Percentiles rank a stretch among this genome's conserved stretches.
Conservation (phyloP, 257 asterid genomes). For the Solanum ossicruentum region DNA sequence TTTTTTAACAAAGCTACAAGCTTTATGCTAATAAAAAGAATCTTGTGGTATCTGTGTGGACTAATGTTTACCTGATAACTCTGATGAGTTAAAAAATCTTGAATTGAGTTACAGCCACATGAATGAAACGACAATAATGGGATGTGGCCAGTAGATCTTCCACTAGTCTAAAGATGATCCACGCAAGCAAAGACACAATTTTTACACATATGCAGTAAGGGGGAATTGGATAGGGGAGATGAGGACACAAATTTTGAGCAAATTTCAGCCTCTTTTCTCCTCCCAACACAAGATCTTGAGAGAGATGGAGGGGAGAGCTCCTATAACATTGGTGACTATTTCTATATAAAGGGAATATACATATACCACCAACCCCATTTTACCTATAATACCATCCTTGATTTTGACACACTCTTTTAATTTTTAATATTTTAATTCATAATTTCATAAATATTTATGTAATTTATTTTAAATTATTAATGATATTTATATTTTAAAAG, state of each 20-base stretch:
- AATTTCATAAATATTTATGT: too few relatives aligned
- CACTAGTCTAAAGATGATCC: not conserved
- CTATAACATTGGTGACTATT: not conserved
- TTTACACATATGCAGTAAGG: not conserved
- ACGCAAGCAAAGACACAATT: not conserved
- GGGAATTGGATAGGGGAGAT: not conserved
- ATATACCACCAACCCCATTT: not conserved
- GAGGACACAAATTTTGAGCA: not conserved
- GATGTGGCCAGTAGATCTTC: not conserved
- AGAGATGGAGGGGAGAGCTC: not conserved
- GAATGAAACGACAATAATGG: not conserved
- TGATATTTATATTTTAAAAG: too few relatives aligned
- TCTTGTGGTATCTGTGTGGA: not conserved
- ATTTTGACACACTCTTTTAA: accelerated
- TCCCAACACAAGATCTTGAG: not conserved
- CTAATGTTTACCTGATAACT: not conserved
- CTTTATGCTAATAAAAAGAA: not conserved
- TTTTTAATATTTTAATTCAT: not conserved
- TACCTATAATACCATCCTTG: not conserved
- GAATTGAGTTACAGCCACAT: not conserved
- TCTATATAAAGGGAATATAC: not conserved
- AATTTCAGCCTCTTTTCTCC: not conserved
- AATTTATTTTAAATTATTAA: too few relatives aligned
- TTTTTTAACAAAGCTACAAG: not conserved
- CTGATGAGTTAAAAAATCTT: not conserved